Conservation (phyloP, 192 early-diverging fungal genomes). For the Chytriomyces sp. region DNA sequence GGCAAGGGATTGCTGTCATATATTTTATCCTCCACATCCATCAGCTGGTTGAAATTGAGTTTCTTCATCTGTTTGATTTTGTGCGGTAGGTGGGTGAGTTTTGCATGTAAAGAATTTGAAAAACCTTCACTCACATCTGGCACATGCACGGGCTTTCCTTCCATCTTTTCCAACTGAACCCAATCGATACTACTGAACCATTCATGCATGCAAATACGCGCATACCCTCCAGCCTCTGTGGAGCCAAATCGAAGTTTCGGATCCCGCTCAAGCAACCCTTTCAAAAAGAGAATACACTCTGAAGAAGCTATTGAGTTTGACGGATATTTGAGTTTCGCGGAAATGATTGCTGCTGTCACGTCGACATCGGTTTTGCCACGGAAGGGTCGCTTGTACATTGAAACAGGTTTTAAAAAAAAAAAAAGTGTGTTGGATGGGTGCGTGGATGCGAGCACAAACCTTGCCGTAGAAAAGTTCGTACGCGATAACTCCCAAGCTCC, state of each 20-base stretch:
- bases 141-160: conserved; percentile 7
- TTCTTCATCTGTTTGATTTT: background rate
- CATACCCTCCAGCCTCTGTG: background rate
- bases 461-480: background rate
- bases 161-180: background rate
- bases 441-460: background rate
- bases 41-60: background rate
- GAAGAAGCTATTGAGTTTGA: background rate
- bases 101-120: background rate
- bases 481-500: conserved; percentile 80
- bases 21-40: background rate
- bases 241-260: background rate
- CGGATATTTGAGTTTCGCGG: background rate
- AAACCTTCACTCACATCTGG: background rate
- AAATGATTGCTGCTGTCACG: background rate
- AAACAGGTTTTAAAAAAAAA: background rate
- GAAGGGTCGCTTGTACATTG: background rate
- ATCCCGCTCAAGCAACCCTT: background rate
- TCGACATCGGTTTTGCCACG: background rate
- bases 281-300: background rate
- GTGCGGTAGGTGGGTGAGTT: no score
- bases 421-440: no score
- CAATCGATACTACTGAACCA: background rate
- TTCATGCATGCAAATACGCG: background rate
- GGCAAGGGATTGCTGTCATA: background rate